phyloP scores from a whole-genome alignment of 345 rosid species.

The Melaleuca alternifolia region DNA sequence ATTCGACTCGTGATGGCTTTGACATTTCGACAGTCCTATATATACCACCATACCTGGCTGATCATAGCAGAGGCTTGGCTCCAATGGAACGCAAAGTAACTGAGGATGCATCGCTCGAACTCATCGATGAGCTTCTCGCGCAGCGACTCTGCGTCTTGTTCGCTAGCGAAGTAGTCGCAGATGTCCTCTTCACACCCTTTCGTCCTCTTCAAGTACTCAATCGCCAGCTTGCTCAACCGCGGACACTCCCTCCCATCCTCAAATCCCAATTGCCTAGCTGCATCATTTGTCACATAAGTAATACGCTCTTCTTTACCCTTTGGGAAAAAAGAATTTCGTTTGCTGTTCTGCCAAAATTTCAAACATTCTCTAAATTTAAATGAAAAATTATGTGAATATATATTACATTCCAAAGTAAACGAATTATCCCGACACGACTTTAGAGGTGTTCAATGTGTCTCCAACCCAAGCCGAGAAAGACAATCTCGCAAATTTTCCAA shows the following conservation, averaged over 20 bases:
- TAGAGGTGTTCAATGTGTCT: too few relatives aligned
- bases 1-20: not conserved
- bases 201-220: slow-evolving; percentile 46
- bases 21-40: not conserved
- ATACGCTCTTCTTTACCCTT: not conserved
- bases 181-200: slow-evolving; percentile 50
- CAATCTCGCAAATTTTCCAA: too few relatives aligned
- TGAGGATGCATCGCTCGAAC: slow-evolving; percentile 71
- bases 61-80: slow-evolving; percentile 51
- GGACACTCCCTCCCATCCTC: slow-evolving; percentile 59
- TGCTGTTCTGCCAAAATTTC: not conserved
- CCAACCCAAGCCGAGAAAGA: too few relatives aligned
- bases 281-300: not conserved
- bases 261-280: slow-evolving; percentile 84
- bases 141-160: slow-evolving; percentile 45
- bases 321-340: not conserved
- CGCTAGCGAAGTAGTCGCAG: slow-evolving; percentile 34
- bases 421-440: too few relatives aligned
- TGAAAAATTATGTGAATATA: not conserved
- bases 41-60: slow-evolving; percentile 25
- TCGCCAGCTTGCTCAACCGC: slow-evolving; percentile 53
- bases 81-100: slow-evolving; percentile 88
- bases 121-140: slow-evolving; percentile 60
- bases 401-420: too few relatives aligned
- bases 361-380: not conserved